Base-by-base conservation (phyloP, 306 rosid species). In the Sechiopsis laciniata region DNA sequence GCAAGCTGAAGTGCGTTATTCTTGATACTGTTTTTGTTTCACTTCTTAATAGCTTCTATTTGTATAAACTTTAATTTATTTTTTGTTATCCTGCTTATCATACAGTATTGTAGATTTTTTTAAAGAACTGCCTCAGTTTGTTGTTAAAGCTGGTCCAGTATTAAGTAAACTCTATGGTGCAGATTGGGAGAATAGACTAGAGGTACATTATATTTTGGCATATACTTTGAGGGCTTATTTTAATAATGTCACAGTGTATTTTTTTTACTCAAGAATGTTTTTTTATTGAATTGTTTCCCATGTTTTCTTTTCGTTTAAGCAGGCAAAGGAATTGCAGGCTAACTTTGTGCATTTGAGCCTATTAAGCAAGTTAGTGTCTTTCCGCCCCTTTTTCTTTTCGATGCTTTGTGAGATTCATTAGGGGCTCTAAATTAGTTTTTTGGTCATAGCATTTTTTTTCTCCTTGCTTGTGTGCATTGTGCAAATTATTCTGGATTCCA, bases 41-140 rank as follows among this genome's bases (percentile, higher is more conserved):
- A 40, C 52, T 64, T 64, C 15, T 9, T 22, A 46, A 55, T 69
- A 12, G 59, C 58, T 51, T 51, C 57, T 24, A 70, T 26, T 26
- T 51, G 10, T 52, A 22, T 48, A 68, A 13, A 20, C 76, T 56
- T 37, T 55, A 32, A 15, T 42, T 55, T 78, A 71, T 74, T 48
- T 79, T 32, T 37, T 40, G 68, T 76, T 62, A 69, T 55, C 48
- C 51, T 74, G 76, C 46, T 80, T 71, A 64, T 73, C 77, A 55
- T 63, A 74, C 90, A 95, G 99, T 83, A 81, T 95, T 71, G 79
- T 82, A 62, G 97, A 91, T 63, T 95, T 95, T 79, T 91, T 91
- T 77, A 91, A 87, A 85, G 99, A 95, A 87, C 88, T 95, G 75
- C 97, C 97, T 72, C 99, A 95, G 84, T 91, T 85, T 88, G 83